Evolutionary conservation across 345 rosid genomes (phyloP), one percentile per base, ranked within the genome.

Genomic region (Ceriops zippeliana): DNA sequence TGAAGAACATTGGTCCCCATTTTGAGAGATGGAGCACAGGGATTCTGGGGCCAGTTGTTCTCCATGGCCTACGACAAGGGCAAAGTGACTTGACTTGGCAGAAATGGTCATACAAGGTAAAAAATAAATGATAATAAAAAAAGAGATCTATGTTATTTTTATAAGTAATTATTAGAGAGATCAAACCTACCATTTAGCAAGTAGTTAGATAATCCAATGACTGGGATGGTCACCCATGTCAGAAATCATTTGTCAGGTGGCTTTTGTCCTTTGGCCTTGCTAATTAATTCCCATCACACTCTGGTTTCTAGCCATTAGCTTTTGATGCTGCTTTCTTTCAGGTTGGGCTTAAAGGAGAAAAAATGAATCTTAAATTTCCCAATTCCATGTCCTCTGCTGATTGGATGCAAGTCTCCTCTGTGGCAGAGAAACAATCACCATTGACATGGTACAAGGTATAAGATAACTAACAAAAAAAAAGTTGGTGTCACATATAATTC

Each of bases 341-440:
- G 79, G 65, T 67, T 52, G 79, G 79, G 37, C 75, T 76, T 11
- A 67, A 67, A 58, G 76, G 73, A 35, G 73, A 76, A 63, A 54
- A 63, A 19, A 17, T 76, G 73, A 59, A 67, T 37, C 63, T 76
- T 2, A 61, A 15, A 31, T 62, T 73, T 46, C 62, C 70, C 11
- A 28, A 58, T 51, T 62, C 62, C 4, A 21, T 64, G n/a, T 2
- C 51, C 11, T 52, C 72, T 8, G 67, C 27, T 46, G 57, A 51
- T 8, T 71, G 75, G 75, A 46, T 5, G 37, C 61, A 22, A 31
- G 52, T 15, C 51, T 65, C 71, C 31, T 24, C 31, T 11, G 38
- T 52, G 0, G 58, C 31, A 31, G n/a, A 56, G 16, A 49, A 34
- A 19, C 47, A 63, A 34, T 63, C 61, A 34, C 75, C 79, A 19